Evolutionary conservation across 805 yeast genomes (phyloP), one percentile per base, ranked within the genome.

Genomic region (Cyberlindnera nakhonratchasimensis): DNA sequence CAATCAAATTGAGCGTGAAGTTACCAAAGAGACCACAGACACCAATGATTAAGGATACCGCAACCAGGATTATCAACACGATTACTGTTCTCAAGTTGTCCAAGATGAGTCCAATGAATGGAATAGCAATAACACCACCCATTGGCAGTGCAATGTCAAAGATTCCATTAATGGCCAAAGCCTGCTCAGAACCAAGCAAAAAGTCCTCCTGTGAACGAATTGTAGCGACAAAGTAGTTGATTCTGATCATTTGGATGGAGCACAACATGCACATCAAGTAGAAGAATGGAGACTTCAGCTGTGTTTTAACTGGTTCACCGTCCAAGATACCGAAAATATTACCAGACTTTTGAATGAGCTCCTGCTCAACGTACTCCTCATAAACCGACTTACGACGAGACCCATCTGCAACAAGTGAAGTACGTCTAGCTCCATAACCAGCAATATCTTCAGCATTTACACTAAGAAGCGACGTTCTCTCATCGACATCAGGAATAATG

Each of bases 211-310:
- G 97, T 0, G 95, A 69, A 55, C 80, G 77, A 26, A 90, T 70
- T 2, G 97, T 87, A 8, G 96, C 97, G 41, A 90, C 93, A 63
- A 88, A 91, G 63, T 86, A 91, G 67, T 90, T 90, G 52, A 90
- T 82, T 60, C 97, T 72, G 33, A 91, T 72, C 96, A 90, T 90
- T 62, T 88, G 95, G 43, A 90, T 74, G 3, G 90, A 76, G 6
- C 96, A 85, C 62, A 89, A 86, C 2, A 77, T 57, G 20, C 86
- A 76, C 85, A 88, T 84, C 42, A 89, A 64, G 37, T 72, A 57
- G 60, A 89, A 91, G 93, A 96, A 88, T 4, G 84, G 68, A 7
- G 67, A 60, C 34, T 59, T 64, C 46, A 79, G 64, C 55, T 80
- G 86, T 26, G 64, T 68, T 6, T 46, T 42, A 7, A 77, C 74